Base-by-base conservation (phyloP, 345 rosid genomes). In the Populus nigra region DNA sequence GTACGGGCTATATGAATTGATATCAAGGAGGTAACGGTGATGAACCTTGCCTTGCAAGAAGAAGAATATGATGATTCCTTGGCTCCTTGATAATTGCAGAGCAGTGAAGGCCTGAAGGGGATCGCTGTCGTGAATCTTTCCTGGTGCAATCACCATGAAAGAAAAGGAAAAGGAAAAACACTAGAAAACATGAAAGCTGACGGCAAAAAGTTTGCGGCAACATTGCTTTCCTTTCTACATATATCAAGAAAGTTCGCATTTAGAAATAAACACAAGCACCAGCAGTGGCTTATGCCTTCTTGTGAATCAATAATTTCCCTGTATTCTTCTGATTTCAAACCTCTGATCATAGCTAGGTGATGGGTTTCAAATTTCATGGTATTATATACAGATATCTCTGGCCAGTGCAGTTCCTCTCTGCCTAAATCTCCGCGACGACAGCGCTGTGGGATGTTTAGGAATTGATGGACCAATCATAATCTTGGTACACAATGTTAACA, bases 381-480 rank as follows among this genome's bases (percentile, higher is more conserved):
- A 69, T 70, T 61, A 70, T 77, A 8, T 77, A 71, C 80, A 36
- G 35, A 69, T 22, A 27, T 25, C 31, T 9, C 61, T 61, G 62
- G 61, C 59, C 15, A 45, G 70, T 41, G 73, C 45, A 22, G 31
- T 41, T 17, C 12, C 29, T 39, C 72, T 18, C 43, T 11, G 41
- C 15, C 57, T 3, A 33, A 20, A 75, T n/a, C 63, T 22, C 63
- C 27, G 11, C 36, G 62, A 3, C 12, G 22, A 3, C 63, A 4
- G 17, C 27, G 35, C 43, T 47, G 23, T n/a, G 73, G 25, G 31
- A 25, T 23, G 15, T 7, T 83, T 68, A 88, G 16, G 80, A 85
- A 84, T 91, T 93, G 43, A 89, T 79, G 68, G 97, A 88, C 98
- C 97, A 92, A 73, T 93, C 96, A 74, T 87, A 96, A 36, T 89